Evolutionary conservation across 768 basidiomycete species (phyloP), one percentile per base, ranked within the genome.

Genomic region (Tylopilus rubrobrunneus): DNA sequence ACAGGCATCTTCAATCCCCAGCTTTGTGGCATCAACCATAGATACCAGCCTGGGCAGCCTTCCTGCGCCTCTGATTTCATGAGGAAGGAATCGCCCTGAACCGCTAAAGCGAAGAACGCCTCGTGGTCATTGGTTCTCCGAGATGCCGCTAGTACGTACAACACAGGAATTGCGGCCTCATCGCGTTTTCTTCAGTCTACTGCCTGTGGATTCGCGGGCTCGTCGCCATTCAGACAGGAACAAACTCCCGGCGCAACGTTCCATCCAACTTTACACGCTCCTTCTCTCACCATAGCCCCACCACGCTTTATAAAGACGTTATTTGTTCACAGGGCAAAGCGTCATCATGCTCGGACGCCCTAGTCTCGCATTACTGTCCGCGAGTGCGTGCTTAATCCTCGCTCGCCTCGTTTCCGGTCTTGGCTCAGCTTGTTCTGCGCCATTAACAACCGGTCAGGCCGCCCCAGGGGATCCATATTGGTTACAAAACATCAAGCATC

Each of bases 401-500:
- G 54, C 56, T 1, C 28, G 60, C 10, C 42, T 68, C 46, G 72
- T 67, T 52, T 57, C 63, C 29, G 7, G 29, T 10, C 29, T 31
- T 31, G 29, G 29, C 7, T 31, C 29, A 10, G 29, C 29, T 31
- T 83, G 80, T 61, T 62, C 73, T 25, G 67, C 72, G 33, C 73
- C 79, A 3, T 60, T 82, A 5, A 77, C 74, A 34, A 60, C 68
- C 28, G 84, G 84, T 37, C 74, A 71, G n/a, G 83, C 87, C 19
- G 29, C 29, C 29, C 29, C 29, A 7, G 29, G 29, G 10, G 29
- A 31, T 48, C 78, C 84, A 1, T 90, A 80, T 64, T 91, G 89
- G 88, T 64, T 87, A 61, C 70, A 89, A 66, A 79, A 58, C 45
- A 88, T 91, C 62, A 81, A 78, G 47, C 89, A 89, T 60, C 87